phyloP scores from a whole-genome alignment of 2,329 filamentous ascomycete genomes.

The Pleurostoma richardsiae region DNA sequence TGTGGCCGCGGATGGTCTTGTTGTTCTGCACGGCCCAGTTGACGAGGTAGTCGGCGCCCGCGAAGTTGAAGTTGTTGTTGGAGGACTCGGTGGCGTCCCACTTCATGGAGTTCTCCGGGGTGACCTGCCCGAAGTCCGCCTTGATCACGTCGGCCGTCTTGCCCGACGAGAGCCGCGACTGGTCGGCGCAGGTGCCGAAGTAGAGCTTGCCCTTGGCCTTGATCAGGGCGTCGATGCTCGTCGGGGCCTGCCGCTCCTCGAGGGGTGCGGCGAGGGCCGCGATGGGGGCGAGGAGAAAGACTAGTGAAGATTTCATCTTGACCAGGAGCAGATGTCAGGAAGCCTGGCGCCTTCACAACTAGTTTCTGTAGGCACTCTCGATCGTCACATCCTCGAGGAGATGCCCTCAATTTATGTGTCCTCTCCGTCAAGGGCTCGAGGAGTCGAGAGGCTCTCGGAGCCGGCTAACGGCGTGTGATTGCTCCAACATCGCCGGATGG shows the following conservation, averaged over 20 bases:
- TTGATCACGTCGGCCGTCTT: constrained; percentile 53
- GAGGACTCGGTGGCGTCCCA: constrained; percentile 54
- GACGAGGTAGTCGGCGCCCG: constrained; percentile 53
- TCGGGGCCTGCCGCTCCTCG: constrained; percentile 30
- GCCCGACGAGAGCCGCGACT: constrained; percentile 40
- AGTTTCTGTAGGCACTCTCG: too few species aligned
- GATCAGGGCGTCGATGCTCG: constrained; percentile 51
- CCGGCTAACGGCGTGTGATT: not conserved
- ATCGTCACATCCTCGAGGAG: too few species aligned
- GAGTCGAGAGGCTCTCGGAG: not conserved
- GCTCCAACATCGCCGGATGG: not conserved
- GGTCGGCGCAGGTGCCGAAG: constrained; percentile 54
- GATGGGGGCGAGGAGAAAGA: constrained; percentile 28
- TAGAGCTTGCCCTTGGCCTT: constrained; percentile 62
- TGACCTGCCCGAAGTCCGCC: constrained; percentile 59
- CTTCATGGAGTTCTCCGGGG: constrained; percentile 67
- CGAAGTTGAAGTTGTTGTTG: constrained; percentile 49
- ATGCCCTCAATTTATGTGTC: too few species aligned
- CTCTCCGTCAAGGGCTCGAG: not conserved
- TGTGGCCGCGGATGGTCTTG: constrained; percentile 59
- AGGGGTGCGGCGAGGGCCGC: constrained; percentile 23
- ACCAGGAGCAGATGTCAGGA: not conserved
- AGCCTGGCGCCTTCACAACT: not conserved
- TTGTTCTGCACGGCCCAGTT: constrained; percentile 58
- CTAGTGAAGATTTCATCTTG: constrained; percentile 22